phyloP scores from a whole-genome alignment of 345 rosid genomes.

The Sonneratia alba region DNA sequence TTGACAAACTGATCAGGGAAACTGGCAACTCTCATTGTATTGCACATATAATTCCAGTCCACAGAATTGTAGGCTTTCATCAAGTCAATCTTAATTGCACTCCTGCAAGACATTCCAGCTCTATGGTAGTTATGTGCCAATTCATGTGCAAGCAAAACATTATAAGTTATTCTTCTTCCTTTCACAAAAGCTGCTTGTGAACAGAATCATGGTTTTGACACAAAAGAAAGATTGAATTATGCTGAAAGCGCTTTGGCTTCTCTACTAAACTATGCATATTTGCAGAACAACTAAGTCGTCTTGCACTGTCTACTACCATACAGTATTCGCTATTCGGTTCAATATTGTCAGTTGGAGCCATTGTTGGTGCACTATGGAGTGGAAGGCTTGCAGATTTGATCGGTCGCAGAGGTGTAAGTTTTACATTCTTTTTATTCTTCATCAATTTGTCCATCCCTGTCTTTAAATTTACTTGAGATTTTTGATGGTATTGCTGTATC shows the following conservation, averaged over 20 bases:
- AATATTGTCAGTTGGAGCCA: constrained; percentile 23
- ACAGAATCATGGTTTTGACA: background rate
- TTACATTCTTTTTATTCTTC: background rate
- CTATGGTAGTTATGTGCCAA: background rate
- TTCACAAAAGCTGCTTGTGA: no score
- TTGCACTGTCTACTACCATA: background rate
- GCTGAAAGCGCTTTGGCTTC: no score
- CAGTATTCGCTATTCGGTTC: constrained; percentile 40
- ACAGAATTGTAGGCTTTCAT: constrained; percentile 1
- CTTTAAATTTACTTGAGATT: background rate
- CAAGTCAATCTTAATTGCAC: background rate
- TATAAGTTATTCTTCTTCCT: no score
- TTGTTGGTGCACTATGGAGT: constrained; percentile 21
- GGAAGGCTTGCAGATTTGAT: constrained; percentile 25
- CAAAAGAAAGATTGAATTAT: background rate
- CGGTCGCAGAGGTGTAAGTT: constrained; percentile 32
- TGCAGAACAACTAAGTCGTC: background rate
- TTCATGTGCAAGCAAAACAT: background rate
- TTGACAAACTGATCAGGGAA: background rate
- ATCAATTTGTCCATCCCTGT: background rate
- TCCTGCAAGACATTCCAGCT: background rate
- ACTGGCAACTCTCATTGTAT: background rate
- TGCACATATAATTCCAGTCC: background rate
- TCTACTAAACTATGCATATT: background rate
- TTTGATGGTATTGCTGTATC: background rate